Base-by-base conservation (phyloP, 2,329 filamentous ascomycete genomes). In the Proliferodiscus dingleyae region DNA sequence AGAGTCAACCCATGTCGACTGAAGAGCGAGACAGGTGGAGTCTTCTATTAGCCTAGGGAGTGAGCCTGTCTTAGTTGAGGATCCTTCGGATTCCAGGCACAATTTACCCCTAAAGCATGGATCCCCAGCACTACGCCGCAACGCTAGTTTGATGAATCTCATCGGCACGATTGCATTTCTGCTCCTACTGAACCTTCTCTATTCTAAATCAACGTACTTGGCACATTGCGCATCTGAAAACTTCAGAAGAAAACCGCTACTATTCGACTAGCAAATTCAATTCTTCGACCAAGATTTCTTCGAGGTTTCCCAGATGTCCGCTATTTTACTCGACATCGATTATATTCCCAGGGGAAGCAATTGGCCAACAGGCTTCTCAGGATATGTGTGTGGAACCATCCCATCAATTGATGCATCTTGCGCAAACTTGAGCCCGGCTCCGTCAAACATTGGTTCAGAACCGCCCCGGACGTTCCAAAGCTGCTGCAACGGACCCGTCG, bases 401-500 rank as follows among this genome's bases (percentile, higher is more conserved):
- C 41, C 41, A 3, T 28, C n/a, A 19, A 29, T 18, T 23, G 33
- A 44, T 15, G 41, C 41, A 15, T 10, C 41, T 10, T 44, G 41
- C 22, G 15, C 23, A 11, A 23, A 5, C 9, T 29, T n/a, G 32
- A 9, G 19, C 32, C 32, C 16, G 18, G 29, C 5, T 10, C 13
- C n/a, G 2, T 24, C 29, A 10, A 29, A 37, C 15, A 45, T 19
- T 28, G 41, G 34, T 8, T 6, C 3, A 13, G 30, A 4, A 5
- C 16, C 15, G 15, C 43, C 43, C 11, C 28, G 24, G 10, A 45
- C 43, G 6, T 45, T 45, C 13, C 26, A 19, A 22, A 22, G 18
- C 3, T 45, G 43, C 33, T 45, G 43, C 43, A 45, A 45, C 19
- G 43, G 43, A 4, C 43, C 43, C 18, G 40, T 45, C 24, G 22